Evolutionary conservation across 78 protist genomes (phyloP).

Genomic region (Isochrysis galbana): DNA sequence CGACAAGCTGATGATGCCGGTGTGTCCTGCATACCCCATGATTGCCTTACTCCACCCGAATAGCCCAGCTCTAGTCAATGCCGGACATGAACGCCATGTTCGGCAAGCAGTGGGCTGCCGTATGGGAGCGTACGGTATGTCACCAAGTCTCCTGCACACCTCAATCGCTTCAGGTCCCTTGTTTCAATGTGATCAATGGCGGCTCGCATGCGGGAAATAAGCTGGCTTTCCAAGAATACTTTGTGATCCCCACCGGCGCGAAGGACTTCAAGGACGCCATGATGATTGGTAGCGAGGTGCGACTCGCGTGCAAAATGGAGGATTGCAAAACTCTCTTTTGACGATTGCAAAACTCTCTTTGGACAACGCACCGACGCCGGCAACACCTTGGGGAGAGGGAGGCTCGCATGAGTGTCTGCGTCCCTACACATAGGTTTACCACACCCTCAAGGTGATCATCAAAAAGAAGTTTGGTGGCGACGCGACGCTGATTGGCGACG

Average conservation of each 20-base stretch:
- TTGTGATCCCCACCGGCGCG: slow-evolving; percentile 90
- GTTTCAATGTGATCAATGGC: slow-evolving; percentile 99
- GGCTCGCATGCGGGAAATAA: slow-evolving; percentile 97
- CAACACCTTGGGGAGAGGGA: too few species aligned
- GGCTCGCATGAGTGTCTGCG: too few species aligned
- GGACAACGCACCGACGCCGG: too few species aligned
- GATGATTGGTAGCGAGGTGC: slow-evolving; percentile 12
- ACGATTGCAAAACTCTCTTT: too few species aligned
- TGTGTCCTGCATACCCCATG: too few species aligned
- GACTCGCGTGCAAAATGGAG: too few species aligned
- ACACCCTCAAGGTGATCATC: slow-evolving; percentile 82
- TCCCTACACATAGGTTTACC: slow-evolving; percentile 96
- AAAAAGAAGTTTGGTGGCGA: slow-evolving; percentile 73
- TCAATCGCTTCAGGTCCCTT: slow-evolving; percentile 94
- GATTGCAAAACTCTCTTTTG: too few species aligned
- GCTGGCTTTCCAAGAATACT: slow-evolving; percentile 86
- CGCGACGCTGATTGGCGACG: slow-evolving; percentile 96
- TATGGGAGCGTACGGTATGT: slow-evolving; percentile 32
- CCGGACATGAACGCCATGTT: too few species aligned
- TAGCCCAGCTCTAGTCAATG: too few species aligned
- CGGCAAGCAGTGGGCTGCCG: background rate
- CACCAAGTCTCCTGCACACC: too few species aligned
- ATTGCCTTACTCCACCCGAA: too few species aligned
- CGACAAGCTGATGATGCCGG: background rate
- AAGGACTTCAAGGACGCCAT: slow-evolving; percentile 55